A percentile compares a stretch with the other conserved stretches of the same genome.
These are phyloP conservation scores for Eimeria tenella DNA, from an alignment of 169 alveolate genomes.

Conservation along the genomic window DNA sequence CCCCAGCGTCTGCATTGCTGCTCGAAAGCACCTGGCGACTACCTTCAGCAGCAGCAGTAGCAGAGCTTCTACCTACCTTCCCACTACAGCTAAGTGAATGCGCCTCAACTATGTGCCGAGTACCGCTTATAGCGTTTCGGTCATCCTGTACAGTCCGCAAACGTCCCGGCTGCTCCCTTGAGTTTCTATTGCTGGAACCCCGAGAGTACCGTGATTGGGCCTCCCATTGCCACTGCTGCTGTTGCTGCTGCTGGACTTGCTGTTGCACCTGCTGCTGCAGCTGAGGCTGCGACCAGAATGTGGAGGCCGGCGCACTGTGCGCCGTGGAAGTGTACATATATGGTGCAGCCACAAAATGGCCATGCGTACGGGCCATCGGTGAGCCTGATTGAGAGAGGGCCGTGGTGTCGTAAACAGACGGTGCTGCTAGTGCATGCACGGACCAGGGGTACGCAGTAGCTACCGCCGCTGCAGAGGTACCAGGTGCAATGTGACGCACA, in stretches of 20 bases:
- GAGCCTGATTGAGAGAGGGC: neutral
- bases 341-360: neutral
- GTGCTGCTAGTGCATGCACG: conserved; percentile 25
- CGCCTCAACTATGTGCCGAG: conserved; percentile 38
- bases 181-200: neutral
- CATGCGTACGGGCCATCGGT: conserved; percentile 12
- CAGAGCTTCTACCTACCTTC: conserved; percentile 1
- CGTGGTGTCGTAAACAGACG: conserved; percentile 46
- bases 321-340: neutral
- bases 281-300: neutral
- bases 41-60: neutral
- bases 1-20: conserved; percentile 6
- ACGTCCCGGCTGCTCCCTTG: neutral
- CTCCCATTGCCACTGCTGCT: conserved; percentile 51
- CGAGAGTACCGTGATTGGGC: conserved; percentile 20
- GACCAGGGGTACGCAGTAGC: conserved; percentile 38
- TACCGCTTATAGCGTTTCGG: neutral
- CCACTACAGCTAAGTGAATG: conserved; percentile 37
- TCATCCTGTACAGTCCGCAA: conserved; percentile 56
- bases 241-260: neutral
- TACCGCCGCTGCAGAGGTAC: conserved; percentile 21
- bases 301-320: neutral
- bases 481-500: conserved; percentile 26
- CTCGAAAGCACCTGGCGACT: neutral
- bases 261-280: neutral